A percentile compares a stretch with the other conserved stretches of the same genome.
phyloP scores from a whole-genome alignment of 2,329 filamentous ascomycete genomes.

The Westerdykella sp. region DNA sequence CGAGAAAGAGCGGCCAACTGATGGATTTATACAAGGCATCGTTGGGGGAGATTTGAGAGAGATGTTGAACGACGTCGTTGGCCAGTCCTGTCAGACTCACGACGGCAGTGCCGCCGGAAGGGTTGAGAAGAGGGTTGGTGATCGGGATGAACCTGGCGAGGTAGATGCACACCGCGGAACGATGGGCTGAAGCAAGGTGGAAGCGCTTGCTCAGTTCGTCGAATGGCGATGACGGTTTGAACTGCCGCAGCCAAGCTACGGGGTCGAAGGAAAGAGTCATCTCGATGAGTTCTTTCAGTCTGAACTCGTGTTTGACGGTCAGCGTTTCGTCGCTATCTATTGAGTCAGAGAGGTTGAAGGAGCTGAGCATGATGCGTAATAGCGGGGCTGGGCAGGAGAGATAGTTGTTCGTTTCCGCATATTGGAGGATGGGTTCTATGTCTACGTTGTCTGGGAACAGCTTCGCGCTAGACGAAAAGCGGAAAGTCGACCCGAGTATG shows the following conservation, averaged over 20 bases:
- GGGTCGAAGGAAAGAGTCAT: constrained; percentile 29
- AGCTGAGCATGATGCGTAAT: constrained; percentile 33
- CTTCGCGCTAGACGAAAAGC: constrained; percentile 18
- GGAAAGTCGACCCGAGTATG: constrained; percentile 32
- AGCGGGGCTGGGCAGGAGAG: constrained; percentile 33
- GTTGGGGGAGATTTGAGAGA: constrained; percentile 44
- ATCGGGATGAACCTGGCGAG: constrained; percentile 29
- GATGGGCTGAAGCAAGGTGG: constrained; percentile 35
- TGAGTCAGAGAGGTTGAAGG: constrained; percentile 28
- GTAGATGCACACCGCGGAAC: constrained; percentile 38
- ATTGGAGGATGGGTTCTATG: constrained; percentile 31
- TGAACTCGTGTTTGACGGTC: constrained; percentile 18
- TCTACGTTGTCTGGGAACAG: constrained; percentile 28
- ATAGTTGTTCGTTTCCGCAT: constrained; percentile 38
- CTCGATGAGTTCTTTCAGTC: constrained; percentile 18
- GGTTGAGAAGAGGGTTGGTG: constrained; percentile 37
- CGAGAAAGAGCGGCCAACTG: constrained; percentile 55
- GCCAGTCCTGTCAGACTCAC: constrained; percentile 38
- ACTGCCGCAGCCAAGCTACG: constrained; percentile 24
- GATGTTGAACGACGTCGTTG: constrained; percentile 47
- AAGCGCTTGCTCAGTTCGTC: constrained; percentile 32
- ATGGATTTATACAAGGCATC: constrained; percentile 55
- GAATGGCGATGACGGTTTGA: constrained; percentile 28
- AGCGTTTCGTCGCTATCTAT: constrained; percentile 11
- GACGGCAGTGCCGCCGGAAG: constrained; percentile 31